Evolutionary conservation across 1,284 basidiomycete species (phyloP), one percentile per base, ranked within the genome.

Genomic region (Apiotrichum brassicae): DNA sequence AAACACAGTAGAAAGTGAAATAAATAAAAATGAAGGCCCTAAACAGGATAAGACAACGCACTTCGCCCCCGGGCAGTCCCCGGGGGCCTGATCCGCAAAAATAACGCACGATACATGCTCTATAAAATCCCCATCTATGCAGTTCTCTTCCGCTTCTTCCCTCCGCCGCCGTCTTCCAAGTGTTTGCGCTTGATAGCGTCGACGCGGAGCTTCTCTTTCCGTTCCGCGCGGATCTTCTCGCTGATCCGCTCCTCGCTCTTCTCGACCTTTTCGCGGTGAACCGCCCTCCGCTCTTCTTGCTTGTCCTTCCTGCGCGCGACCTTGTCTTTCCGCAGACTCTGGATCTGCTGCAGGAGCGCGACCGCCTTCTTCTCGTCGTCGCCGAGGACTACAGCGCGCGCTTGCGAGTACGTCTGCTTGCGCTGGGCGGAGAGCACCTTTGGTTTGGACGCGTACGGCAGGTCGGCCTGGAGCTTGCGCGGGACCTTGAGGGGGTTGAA

Each of bases 391-490:
- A 97, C 93, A 0, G 94, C 92, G 16, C 93, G 84, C 66, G 86
- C 87, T 72, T 92, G 87, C 67, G 94, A 73, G 71, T 95, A 94
- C 19, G 92, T 94, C 65, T 81, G 78, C 48, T 78, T 77, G 35
- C 75, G 74, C 72, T 90, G 88, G 12, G 85, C 78, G 60, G 81
- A 80, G 78, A 87, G 85, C 35, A 84, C 68, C 70, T 89, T 89
- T 18, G 92, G 88, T 74, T 99, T 98, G 39, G 87, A 87, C 4
- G 89, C 87, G 67, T 86, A 98, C 0, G 95, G 95, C 18, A 98
- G 77, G 1, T 83, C 77, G 0, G 90, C 83, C 73, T 97, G 90
- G 18, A 99, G 80, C 63, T 88, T 90, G 66, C 84, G 85, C 1
- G 94, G 85, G 5, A 98, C 79, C 67, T 85, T 84, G 41, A 99